These are phyloP conservation scores for Juglanconis oblonga DNA, from an alignment of 2,329 filamentous ascomycete genomes.

Conservation along the genomic window DNA sequence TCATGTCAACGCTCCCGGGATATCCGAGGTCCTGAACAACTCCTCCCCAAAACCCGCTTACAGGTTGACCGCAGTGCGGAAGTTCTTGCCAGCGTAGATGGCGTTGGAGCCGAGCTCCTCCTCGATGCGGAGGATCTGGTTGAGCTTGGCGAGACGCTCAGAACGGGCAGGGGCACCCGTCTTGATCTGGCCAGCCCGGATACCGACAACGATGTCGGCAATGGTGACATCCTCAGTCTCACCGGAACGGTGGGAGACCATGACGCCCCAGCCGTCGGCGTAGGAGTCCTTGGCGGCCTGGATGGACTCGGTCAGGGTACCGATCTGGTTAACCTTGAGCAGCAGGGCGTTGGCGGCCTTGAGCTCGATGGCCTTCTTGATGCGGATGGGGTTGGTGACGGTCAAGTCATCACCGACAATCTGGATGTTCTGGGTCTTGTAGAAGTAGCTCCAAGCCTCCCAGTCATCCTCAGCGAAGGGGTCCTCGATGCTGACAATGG, in stretches of 20 bases:
- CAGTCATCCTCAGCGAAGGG: constrained; percentile 99
- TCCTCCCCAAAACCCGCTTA: constrained; percentile 47
- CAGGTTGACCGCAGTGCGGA: constrained; percentile 87
- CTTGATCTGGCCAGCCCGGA: constrained; percentile 98
- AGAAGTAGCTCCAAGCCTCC: constrained; percentile 99
- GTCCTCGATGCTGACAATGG: constrained; percentile 98
- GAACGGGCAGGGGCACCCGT: constrained; percentile 93
- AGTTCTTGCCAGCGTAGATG: constrained; percentile 86
- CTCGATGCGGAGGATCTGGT: constrained; percentile 99
- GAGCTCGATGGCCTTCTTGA: constrained; percentile 99
- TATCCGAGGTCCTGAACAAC: constrained; percentile 2
- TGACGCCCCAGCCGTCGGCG: constrained; percentile 93
- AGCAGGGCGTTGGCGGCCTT: constrained; percentile 98
- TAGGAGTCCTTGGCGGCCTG: constrained; percentile 99
- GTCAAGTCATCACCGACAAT: constrained; percentile 98
- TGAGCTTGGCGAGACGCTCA: constrained; percentile 98
- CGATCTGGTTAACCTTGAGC: constrained; percentile 99
- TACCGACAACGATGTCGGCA: constrained; percentile 94
- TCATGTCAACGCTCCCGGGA: constrained; percentile 2
- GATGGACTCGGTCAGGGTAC: constrained; percentile 97
- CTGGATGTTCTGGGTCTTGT: constrained; percentile 98
- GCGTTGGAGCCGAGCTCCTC: constrained; percentile 94
- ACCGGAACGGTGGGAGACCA: constrained; percentile 98
- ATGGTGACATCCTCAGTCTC: constrained; percentile 99
- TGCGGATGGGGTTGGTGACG: constrained; percentile 97